Base-by-base conservation (phyloP, 352 stramenopile species). In the Thalassiosira hispida region DNA sequence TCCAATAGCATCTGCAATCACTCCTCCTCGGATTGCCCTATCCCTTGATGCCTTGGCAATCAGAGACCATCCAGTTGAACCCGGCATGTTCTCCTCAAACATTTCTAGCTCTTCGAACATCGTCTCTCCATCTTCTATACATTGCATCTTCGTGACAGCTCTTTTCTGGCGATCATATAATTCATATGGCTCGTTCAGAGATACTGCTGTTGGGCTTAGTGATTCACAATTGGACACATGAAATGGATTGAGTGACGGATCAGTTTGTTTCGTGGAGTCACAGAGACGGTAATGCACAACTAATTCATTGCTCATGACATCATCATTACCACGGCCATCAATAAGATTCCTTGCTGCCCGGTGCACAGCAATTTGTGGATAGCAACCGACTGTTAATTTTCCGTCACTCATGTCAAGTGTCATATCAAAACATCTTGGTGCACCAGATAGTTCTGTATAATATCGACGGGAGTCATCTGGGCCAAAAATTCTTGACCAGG, bases 91-190 rank as follows among this genome's bases (percentile, higher is more conserved):
- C 7, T 84, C 40, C 46, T 91, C 80, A 51, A 25, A 78, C 65
- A 86, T 83, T 71, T 91, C 85, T 27, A 80, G 70, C 57, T 91
- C 83, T 47, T 78, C 42, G 55, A 87, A 91, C 0, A 38, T n/a
- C 14, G 67, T 56, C n/a, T 83, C 38, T 22, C 77, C 67, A 23
- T 70, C 42, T 47, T 91, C 85, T 18, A 91, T 85, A 0, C 35
- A 14, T 7, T 83, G n/a, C 80, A 91, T 86, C 56, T 85, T 87
- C 11, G 80, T 87, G 0, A 91, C 31, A 66, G 57, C 85, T 72
- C 85, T 85, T 42, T 81, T 72, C 60, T 91, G 85, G 14, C 85
- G 44, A 12, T 79, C 56, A 27, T 91, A 91, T 1, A 91, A 56
- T 31, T 80, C 55, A 35, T 64, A 69, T 2, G 57, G 27, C 5